Conservation (phyloP, 2,329 filamentous ascomycete genomes). For the Epichloe gansuensis region DNA sequence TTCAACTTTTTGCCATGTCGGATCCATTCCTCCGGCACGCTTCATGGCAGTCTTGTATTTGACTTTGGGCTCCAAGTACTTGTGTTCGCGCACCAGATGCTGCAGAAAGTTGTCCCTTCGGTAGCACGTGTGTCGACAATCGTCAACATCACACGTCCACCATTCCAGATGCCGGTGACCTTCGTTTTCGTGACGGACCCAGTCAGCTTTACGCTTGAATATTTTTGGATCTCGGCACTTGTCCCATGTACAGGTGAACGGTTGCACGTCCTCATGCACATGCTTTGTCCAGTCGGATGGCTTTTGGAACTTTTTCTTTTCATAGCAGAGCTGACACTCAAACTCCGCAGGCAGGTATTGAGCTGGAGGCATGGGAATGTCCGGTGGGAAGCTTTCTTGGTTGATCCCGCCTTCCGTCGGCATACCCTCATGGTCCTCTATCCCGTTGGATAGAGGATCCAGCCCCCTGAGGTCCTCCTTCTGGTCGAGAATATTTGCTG, state of each 20-base stretch:
- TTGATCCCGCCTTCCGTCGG: slow-evolving; percentile 55
- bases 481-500: slow-evolving; percentile 46
- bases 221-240: slow-evolving; percentile 74
- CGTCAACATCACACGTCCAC: slow-evolving; percentile 74
- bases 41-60: slow-evolving; percentile 61
- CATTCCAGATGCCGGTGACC: slow-evolving; percentile 79
- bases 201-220: slow-evolving; percentile 91
- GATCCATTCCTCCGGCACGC: slow-evolving; percentile 42
- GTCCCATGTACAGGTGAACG: slow-evolving; percentile 85
- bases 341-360: slow-evolving; percentile 69
- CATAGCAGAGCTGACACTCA: slow-evolving; percentile 80
- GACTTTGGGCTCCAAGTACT: slow-evolving; percentile 66
- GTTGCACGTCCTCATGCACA: slow-evolving; percentile 84
- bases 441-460: slow-evolving; percentile 42
- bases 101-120: slow-evolving; percentile 88
- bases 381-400: slow-evolving; percentile 61
- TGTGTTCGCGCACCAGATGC: slow-evolving; percentile 84
- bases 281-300: slow-evolving; percentile 97
- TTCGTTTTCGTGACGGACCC: slow-evolving; percentile 90
- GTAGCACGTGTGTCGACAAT: slow-evolving; percentile 72
- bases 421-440: slow-evolving; percentile 46
- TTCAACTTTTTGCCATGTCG: slow-evolving; percentile 67
- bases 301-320: slow-evolving; percentile 73
- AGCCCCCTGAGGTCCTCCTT: slow-evolving; percentile 45
- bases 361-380: slow-evolving; percentile 73